Evolutionary conservation across 805 yeast genomes (phyloP), one percentile per base, ranked within the genome.

Genomic region (Candida nonsorbophila): DNA sequence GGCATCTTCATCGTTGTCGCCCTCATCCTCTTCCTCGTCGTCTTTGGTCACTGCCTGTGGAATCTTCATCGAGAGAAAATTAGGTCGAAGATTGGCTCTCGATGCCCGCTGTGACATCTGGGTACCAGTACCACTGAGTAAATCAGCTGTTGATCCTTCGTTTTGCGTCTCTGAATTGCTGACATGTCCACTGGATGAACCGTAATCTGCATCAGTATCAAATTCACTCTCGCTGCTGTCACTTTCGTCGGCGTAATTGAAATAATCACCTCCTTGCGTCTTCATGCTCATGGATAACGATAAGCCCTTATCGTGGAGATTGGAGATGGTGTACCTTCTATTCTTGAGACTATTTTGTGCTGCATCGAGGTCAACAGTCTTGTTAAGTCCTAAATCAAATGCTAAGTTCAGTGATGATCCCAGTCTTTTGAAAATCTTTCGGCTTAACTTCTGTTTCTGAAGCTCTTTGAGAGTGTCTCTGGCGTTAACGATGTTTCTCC

Each of bases 201-300:
- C n/a, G 21, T 17, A 17, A 4, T 31, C 34, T 12, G 13, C n/a
- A 3, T 31, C 30, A 11, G 34, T 23, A 11, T 27, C 34, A 19
- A 19, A 8, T 40, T 43, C 7, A 50, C 54, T 7, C 42, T 41
- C 51, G 18, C 48, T 43, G n/a, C 48, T 48, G 13, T 47, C 55
- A 19, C 45, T 44, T n/a, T 43, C 39, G 9, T 40, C 48, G 8
- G 28, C 33, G 11, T 11, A 21, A 8, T 21, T 21, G 24, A 11
- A 21, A 10, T 18, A 8, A 7, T 18, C 10, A 8, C 10, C 10
- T 7, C 20, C 10, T 18, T 18, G 20, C 9, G 20, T 18, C 9
- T 18, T 79, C 79, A 88, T 83, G 28, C 80, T 78, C 35, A 84
- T 70, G 1, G 92, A 77, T 4, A 87, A 73, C 1, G 67, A 51